Evolutionary conservation across 2,329 filamentous ascomycete species (phyloP).

Genomic region (Scleromitrula shiraiana): DNA sequence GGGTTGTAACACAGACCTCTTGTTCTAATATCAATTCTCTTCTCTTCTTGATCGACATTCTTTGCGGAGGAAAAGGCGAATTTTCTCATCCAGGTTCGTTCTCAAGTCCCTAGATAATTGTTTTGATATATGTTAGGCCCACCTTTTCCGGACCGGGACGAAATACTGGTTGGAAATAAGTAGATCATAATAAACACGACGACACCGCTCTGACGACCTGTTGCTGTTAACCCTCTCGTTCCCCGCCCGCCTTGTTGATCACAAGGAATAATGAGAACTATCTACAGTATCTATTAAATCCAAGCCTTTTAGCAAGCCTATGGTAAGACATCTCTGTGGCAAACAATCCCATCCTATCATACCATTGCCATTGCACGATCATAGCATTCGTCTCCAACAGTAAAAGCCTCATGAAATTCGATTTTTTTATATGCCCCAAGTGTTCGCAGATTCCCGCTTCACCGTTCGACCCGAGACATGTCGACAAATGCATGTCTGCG

Average conservation of each 20-base stretch:
- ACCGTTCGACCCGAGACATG: slow-evolving; percentile 3
- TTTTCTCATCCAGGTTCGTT: no score
- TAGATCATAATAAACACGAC: slow-evolving; percentile 4
- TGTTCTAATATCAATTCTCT: no score
- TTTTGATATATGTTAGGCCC: background rate
- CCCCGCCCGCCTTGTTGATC: background rate
- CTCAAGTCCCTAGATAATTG: no score
- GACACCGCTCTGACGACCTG: slow-evolving; percentile 1
- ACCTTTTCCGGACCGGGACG: background rate
- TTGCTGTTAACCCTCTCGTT: background rate
- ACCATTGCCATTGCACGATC: background rate
- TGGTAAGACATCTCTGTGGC: slow-evolving; percentile 6
- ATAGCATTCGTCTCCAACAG: no score
- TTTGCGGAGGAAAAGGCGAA: slow-evolving; percentile 8
- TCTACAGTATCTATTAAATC: background rate
- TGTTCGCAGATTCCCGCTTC: background rate
- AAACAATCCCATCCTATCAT: background rate
- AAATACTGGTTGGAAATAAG: background rate
- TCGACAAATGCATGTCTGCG: background rate
- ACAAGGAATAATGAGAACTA: background rate
- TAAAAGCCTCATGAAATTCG: background rate
- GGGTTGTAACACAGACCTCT: background rate
- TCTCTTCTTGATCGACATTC: slow-evolving; percentile 1
- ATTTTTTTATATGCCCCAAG: background rate
- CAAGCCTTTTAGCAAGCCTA: background rate